Evolutionary conservation across 257 asterid genomes (phyloP), one percentile per base, ranked within the genome.

Genomic region (Lycium ferocissimum): DNA sequence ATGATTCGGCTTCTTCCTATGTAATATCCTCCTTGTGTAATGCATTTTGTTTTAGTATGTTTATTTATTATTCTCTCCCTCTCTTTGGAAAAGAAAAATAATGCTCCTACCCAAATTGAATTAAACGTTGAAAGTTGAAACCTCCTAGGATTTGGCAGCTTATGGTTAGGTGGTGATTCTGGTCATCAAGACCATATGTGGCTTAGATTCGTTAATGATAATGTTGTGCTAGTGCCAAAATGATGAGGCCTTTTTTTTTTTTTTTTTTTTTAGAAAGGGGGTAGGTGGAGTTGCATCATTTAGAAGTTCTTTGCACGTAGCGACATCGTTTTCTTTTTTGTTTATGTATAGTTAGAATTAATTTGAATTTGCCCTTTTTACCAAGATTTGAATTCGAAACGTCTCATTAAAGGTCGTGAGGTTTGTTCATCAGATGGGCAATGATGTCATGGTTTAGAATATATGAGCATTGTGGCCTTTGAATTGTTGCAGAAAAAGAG

Each of bases 151-250:
- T 61, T 0, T 67, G 79, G 61, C 43, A 75, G 43, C 14, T 22
- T 7, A 51, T 22, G 43, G 62, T 4, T 49, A 75, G 62, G 81
- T 75, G 81, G 22, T 49, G 62, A 75, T 75, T 73, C 61, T 75
- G 12, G 20, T 12, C 40, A 47, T 73, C 9, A 71, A 0, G 79
- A 43, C 37, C 49, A 40, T 18, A 17, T 71, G 43, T 26, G 15
- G 47, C 82, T 14, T 53, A 51, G 49, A 53, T 53, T 26, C 82
- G 26, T 53, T 53, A 26, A 26, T 51, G 62, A 76, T 76, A 76
- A 76, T 51, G 82, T 76, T 7, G 20, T 20, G 15, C 3, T 26
- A 61, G 1, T 66, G 78, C 51, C 78, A 38, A 37, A 6, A 69
- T 15, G 51, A 69, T 69, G n/a, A n/a, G 35, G 35, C 12, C 2